Evolutionary conservation across 805 yeast species (phyloP).

Genomic region (Starmerella apicola): DNA sequence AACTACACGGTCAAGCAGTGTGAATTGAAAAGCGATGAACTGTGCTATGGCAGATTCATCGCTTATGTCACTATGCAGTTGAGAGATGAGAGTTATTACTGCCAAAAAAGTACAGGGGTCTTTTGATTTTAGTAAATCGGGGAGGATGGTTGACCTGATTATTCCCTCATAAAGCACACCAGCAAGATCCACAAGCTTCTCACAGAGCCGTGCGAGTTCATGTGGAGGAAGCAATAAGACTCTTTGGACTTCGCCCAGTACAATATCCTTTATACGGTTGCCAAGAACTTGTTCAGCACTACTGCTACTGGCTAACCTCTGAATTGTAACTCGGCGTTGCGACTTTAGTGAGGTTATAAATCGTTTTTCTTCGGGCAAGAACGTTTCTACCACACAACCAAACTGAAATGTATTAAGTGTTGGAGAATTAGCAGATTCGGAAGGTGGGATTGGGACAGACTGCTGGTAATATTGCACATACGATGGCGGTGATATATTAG

Average conservation of each 20-base stretch:
- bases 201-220: conserved; percentile 13
- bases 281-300: conserved; percentile 20
- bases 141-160: conserved; percentile 31
- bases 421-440: conserved; percentile 12
- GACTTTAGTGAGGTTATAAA: conserved; percentile 10
- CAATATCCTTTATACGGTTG: conserved; percentile 41
- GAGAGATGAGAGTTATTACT: conserved; percentile 3
- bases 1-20: conserved; percentile 61
- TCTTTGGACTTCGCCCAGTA: conserved; percentile 42
- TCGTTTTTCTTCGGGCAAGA: conserved; percentile 25
- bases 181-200: not conserved
- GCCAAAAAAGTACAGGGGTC: conserved; percentile 21
- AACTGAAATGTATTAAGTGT: conserved; percentile 50
- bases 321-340: conserved; percentile 13
- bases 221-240: conserved; percentile 27
- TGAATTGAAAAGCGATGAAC: conserved; percentile 48
- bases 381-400: conserved; percentile 41
- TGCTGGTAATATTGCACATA: not conserved
- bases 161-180: conserved; percentile 3
- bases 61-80: not conserved
- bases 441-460: conserved; percentile 22
- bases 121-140: conserved; percentile 40
- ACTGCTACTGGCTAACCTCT: conserved; percentile 12
- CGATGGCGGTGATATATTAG: not conserved
- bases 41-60: conserved; percentile 39